Base-by-base conservation (phyloP, 2,329 filamentous ascomycete genomes). In the Gremmenia infestans region DNA sequence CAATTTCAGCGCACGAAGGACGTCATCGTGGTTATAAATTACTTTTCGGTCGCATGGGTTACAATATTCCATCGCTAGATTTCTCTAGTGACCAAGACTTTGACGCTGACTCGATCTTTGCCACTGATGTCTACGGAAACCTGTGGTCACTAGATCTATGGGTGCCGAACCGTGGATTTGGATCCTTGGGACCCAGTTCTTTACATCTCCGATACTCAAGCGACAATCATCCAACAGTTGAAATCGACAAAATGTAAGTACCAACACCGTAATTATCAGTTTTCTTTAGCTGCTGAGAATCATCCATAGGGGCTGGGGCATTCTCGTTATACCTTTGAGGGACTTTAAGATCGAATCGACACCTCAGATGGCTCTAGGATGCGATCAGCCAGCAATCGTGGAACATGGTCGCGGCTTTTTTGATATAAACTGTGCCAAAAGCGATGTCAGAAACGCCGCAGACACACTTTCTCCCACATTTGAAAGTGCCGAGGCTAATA, bases 41-140 rank as follows among this genome's bases (percentile, higher is more conserved):
- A 17, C 22, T 49, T 4, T 50, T 64, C 3, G 25, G 23, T 3
- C 53, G 63, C 6, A 58, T 54, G 4, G 4, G 57, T 14, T 46
- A 60, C 35, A 70, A 70, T 40, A 63, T 70, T n/a, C 68, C 68
- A 1, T 63, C 62, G 2, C 50, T 70, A 12, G 57, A 62, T 22
- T 70, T 70, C 47, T 54, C 57, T 2, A 61, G 59, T 48, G 53
- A 63, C 47, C 14, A 45, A 1, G 22, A 56, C 40, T 63, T 60
- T 14, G 52, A 65, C 5, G 67, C 65, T 4, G 43, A 61, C 37
- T 51, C 48, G 8, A 54, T 69, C 32, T 37, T 68, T 25, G 67
- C 66, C 6, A 54, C 52, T 8, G 67, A 68, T 52, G 65, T 68
- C 19, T 46, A 25, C 35, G 66, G 67, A 7, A 63, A 60, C 43